Evolutionary conservation across 495 filamentous ascomycete species (phyloP), one percentile per base, ranked within the genome.

Genomic region (Clohesyomyces aquaticus): DNA sequence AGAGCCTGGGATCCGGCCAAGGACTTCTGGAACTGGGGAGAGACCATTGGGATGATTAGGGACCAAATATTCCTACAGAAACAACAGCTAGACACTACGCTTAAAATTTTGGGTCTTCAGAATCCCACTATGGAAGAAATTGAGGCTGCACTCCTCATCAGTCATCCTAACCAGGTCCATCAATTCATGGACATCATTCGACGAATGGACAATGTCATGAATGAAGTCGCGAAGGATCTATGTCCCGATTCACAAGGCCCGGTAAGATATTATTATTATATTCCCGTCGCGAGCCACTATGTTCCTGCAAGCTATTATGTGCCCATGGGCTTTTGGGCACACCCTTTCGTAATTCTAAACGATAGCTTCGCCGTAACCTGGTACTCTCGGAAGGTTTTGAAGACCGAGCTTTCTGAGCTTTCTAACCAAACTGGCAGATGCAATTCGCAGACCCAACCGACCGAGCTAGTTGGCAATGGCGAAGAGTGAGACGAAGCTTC

Each of bases 41-140:
- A 58, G 2, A 50, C 56, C 3, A 51, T 60, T 16, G 26, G 41
- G n/a, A 50, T 46, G 1, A 60, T 60, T 25, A 18, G 45, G 23
- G 8, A 50, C 41, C 9, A 64, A 3, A 32, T 57, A 14, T 56
- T 55, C 19, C 18, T 64, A 1, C 51, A 64, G 29, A 32, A 58
- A 35, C 51, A 51, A 26, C 61, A 64, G 21, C 42, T 64, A 1
- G n/a, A 64, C n/a, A 43, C 43, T 11, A 64, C 61, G 19, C 45
- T 64, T 42, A 8, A 14, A 16, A n/a, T 1, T 21, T 26, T 64
- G 0, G 61, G 29, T 21, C 26, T 64, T 9, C 12, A 41, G 10
- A 11, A 42, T 23, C 14, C 61, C 1, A 56, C 42, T 4, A 48
- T 64, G 51, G 28, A n/a, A 1, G 52, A 64, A n/a, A 22, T 64